Evolutionary conservation across 352 stramenopile genomes (phyloP).

Genomic region (Phytophthora colocasiae): DNA sequence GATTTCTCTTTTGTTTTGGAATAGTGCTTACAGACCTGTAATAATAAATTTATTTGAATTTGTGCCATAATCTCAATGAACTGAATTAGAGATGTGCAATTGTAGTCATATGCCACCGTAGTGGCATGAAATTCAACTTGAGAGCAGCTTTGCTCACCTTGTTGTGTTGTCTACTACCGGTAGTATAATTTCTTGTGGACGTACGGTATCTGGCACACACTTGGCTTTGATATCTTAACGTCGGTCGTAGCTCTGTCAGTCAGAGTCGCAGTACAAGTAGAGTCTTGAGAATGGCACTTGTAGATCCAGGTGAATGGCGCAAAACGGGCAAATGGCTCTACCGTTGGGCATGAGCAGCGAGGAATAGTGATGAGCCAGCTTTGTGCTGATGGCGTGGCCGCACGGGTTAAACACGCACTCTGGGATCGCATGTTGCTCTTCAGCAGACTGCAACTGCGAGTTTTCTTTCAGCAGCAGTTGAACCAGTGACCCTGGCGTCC

Average conservation of each 20-base stretch:
- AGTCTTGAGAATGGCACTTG: slow-evolving; percentile 74
- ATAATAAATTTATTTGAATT: too few species aligned
- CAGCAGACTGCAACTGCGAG: slow-evolving; percentile 65
- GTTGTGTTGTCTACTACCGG: too few species aligned
- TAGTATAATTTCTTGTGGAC: too few species aligned
- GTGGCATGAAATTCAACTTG: too few species aligned
- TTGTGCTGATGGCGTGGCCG: slow-evolving; percentile 77
- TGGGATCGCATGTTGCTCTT: slow-evolving; percentile 66
- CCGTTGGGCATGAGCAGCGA: slow-evolving; percentile 77
- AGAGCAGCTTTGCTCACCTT: too few species aligned
- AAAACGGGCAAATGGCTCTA: slow-evolving; percentile 83
- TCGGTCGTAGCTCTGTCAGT: slow-evolving; percentile 30
- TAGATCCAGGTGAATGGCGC: slow-evolving; percentile 71
- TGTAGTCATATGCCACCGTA: too few species aligned
- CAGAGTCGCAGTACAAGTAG: slow-evolving; percentile 75
- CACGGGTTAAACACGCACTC: slow-evolving; percentile 87
- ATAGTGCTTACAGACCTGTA: too few species aligned
- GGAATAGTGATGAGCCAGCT: slow-evolving; percentile 69
- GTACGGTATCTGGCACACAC: too few species aligned
- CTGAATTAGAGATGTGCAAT: too few species aligned
- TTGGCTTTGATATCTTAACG: neutral
- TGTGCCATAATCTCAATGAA: too few species aligned
- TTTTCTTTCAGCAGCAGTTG: slow-evolving; percentile 80
- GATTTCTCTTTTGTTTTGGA: too few species aligned
- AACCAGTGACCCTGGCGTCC: slow-evolving; percentile 67